Evolutionary conservation across 352 stramenopile species (phyloP), one percentile per base, ranked within the genome.

Genomic region (Pythium aquatile): DNA sequence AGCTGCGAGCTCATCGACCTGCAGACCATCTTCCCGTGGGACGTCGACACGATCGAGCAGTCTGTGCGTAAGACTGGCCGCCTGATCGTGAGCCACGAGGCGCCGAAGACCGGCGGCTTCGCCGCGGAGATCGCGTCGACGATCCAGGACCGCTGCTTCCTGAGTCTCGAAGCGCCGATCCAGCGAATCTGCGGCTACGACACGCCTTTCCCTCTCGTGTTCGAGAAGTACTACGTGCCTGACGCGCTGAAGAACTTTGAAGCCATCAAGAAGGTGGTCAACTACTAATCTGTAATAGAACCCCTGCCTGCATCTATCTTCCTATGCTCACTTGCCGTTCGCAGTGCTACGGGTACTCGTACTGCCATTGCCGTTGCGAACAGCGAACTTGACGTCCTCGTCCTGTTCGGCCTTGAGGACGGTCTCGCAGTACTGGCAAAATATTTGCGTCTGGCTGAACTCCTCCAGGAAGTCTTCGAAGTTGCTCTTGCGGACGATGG

Each of bases 31-130:
- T 77, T 98, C 37, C 97, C 97, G 3, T 99, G 97, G 97, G 97
- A 99, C 52, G 82, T 89, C 29, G 91, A 98, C 65, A 97, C 89
- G 0, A 93, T 99, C 57, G 85, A 91, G 56, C 76, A 97, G 52
- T 99, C 94, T 6, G 97, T 99, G n/a, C 86, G 85, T 62, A 99
- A 99, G 78, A 99, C 97, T 1, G 97, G 97, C 1, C 90, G 97
- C 20, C 72, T 99, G 42, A 82, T 99, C 20, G 85, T 99, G 20
- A 98, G 89, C 64, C 97, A 99, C 70, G 97, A 99, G 78, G 97
- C 97, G 20, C 97, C 97, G 73, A 90, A 91, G 87, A 90, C 87
- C 0, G 84, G 87, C 61, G 97, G 97, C 17, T 99, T 99, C 76
- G 97, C 94, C 3, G 96, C 92, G 0, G 97, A 99, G 71, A 90